Conservation (phyloP, 352 stramenopile genomes). For the Phytopythium montanum region DNA sequence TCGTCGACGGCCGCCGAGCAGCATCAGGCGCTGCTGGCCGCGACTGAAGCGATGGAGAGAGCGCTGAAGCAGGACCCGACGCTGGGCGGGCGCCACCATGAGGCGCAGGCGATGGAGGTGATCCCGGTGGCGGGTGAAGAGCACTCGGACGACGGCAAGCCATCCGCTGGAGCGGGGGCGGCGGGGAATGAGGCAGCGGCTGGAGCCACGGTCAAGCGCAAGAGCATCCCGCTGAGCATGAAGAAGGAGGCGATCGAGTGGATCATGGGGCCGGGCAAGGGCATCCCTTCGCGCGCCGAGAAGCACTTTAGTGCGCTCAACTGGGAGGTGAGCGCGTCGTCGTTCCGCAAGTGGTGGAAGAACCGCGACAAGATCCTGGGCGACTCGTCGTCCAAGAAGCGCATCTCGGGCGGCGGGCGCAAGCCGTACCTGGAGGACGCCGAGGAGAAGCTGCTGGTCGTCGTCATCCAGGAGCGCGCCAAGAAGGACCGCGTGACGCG, state of each 20-base stretch:
- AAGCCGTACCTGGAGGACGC: conserved; percentile 68
- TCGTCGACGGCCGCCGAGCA: conserved; percentile 12
- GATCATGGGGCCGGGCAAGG: conserved; percentile 71
- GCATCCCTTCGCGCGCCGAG: conserved; percentile 60
- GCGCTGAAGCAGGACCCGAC: conserved; percentile 18
- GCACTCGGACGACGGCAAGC: neutral
- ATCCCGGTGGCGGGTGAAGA: conserved; percentile 22
- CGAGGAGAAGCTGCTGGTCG: conserved; percentile 69
- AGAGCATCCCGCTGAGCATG: conserved; percentile 78
- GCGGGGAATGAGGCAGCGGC: neutral
- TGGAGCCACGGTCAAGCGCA: conserved; percentile 38
- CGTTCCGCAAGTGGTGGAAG: conserved; percentile 85
- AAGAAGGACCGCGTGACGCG: conserved; percentile 79
- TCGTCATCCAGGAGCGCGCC: conserved; percentile 69
- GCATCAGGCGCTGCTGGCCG: conserved; percentile 19
- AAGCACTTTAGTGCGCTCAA: conserved; percentile 71
- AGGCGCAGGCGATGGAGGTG: conserved; percentile 17
- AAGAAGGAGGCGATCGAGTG: conserved; percentile 83
- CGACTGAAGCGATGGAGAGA: conserved; percentile 2
- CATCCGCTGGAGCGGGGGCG: too few relatives aligned
- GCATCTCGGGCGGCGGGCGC: conserved; percentile 59
- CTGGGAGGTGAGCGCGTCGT: conserved; percentile 74
- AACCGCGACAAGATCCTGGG: conserved; percentile 78
- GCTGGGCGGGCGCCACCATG: conserved; percentile 1
- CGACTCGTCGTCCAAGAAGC: conserved; percentile 68